Percentiles rank a stretch among this genome's conserved stretches.
Evolutionary conservation across 345 rosid genomes (phyloP).

Genomic region (Boechera stricta): DNA sequence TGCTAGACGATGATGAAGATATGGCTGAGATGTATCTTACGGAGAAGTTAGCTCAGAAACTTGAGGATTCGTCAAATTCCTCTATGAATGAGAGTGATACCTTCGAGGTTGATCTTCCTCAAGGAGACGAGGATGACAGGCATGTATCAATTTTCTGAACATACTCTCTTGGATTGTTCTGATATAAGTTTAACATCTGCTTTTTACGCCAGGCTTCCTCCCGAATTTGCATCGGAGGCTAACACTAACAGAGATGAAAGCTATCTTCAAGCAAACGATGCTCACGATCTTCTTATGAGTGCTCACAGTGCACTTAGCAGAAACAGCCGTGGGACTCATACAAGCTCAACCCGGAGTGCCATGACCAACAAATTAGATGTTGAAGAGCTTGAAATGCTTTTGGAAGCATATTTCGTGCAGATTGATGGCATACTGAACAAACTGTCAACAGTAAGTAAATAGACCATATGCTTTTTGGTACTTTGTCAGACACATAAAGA

Average conservation of each 20-base stretch:
- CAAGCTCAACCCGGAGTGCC: constrained; percentile 71
- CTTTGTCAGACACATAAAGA: neutral
- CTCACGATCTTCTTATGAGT: constrained; percentile 58
- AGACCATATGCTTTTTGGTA: neutral
- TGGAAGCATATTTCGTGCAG: constrained; percentile 97
- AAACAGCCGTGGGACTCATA: constrained; percentile 63
- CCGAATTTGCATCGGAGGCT: constrained; percentile 53
- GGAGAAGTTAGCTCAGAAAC: constrained; percentile 68
- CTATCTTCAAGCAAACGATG: constrained; percentile 51
- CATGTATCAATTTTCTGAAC: constrained; percentile 26
- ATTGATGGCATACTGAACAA: constrained; percentile 91
- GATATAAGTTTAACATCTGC: constrained; percentile 17
- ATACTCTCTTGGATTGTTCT: constrained; percentile 6
- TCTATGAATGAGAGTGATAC: constrained; percentile 64
- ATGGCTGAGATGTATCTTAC: constrained; percentile 99
- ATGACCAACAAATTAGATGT: constrained; percentile 74
- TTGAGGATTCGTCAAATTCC: constrained; percentile 67
- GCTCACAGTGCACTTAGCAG: constrained; percentile 53
- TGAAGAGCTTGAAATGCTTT: constrained; percentile 96
- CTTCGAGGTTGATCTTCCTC: constrained; percentile 57
- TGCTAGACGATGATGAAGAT: constrained; percentile 95
- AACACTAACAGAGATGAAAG: constrained; percentile 50
- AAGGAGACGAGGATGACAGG: constrained; percentile 67
- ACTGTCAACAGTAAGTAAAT: constrained; percentile 75
- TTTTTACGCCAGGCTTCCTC: constrained; percentile 53